Evolutionary conservation across 2,329 filamentous ascomycete genomes (phyloP).

Genomic region (Ophiobolus disseminans): DNA sequence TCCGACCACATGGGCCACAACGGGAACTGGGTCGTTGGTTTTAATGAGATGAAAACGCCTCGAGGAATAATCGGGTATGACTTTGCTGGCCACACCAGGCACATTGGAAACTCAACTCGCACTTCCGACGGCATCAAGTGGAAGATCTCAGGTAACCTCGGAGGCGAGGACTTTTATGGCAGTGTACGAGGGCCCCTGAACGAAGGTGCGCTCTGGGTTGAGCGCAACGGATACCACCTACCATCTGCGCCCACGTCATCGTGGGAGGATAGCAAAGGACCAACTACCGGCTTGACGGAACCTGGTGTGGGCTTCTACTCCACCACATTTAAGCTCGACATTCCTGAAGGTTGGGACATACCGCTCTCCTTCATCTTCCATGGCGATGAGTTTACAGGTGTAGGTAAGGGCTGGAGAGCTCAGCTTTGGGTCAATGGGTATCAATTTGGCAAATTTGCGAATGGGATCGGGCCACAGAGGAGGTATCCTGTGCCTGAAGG

Average conservation of each 20-base stretch:
- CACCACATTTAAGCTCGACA: constrained; percentile 60
- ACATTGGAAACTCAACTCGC: constrained; percentile 18
- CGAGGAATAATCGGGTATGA: constrained; percentile 67
- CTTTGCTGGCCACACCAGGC: constrained; percentile 55
- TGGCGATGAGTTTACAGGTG: constrained; percentile 48
- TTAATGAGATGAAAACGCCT: constrained; percentile 62
- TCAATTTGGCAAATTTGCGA: constrained; percentile 71
- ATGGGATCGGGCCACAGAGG: constrained; percentile 74
- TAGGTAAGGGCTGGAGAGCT: constrained; percentile 57
- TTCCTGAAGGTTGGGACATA: constrained; percentile 64
- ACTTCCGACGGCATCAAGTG: constrained; percentile 56
- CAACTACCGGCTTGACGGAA: constrained; percentile 53
- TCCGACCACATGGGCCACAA: constrained; percentile 75
- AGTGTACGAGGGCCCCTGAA: constrained; percentile 67
- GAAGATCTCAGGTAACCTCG: constrained; percentile 72
- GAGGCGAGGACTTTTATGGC: constrained; percentile 67
- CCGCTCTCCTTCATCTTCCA: constrained; percentile 65
- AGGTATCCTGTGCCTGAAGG: constrained; percentile 74
- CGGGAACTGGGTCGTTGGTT: constrained; percentile 63
- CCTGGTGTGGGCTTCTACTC: constrained; percentile 65
- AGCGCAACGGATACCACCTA: constrained; percentile 67
- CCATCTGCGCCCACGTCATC: constrained; percentile 49
- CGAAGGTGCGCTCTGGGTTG: constrained; percentile 68
- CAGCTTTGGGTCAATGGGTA: constrained; percentile 77
- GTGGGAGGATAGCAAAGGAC: constrained; percentile 51